A percentile compares a stretch with the other conserved stretches of the same genome.
phyloP scores from a whole-genome alignment of 1,284 basidiomycete species.

The Amylostereum areolatum region DNA sequence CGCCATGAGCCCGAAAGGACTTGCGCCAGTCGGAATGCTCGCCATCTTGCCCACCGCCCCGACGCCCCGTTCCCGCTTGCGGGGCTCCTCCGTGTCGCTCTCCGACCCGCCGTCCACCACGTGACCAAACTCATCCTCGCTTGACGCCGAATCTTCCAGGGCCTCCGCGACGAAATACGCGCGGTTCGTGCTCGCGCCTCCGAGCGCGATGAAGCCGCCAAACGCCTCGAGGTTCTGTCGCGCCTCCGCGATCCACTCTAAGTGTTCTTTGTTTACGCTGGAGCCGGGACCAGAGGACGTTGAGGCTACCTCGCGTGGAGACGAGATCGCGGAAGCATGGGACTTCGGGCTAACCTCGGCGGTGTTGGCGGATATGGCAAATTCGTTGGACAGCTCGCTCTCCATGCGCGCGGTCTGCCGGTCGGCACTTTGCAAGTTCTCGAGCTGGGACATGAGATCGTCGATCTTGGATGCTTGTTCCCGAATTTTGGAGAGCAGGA shows the following conservation, averaged over 20 bases:
- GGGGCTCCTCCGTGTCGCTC: constrained; percentile 9
- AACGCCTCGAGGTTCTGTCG: constrained; percentile 60
- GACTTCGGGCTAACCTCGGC: neutral
- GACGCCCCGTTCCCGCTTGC: constrained; percentile 19
- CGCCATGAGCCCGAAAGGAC: constrained; percentile 69
- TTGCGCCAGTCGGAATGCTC: constrained; percentile 51
- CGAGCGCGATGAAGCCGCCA: constrained; percentile 55
- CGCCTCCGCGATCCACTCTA: constrained; percentile 67
- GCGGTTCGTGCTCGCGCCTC: constrained; percentile 44
- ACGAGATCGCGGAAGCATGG: neutral
- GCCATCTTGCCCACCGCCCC: constrained; percentile 33
- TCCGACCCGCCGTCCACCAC: constrained; percentile 15
- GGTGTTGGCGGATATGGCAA: constrained; percentile 12
- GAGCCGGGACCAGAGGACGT: constrained; percentile 18
- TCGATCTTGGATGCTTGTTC: constrained; percentile 66
- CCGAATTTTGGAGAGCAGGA: constrained; percentile 65
- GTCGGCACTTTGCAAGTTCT: constrained; percentile 5
- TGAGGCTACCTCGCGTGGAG: constrained; percentile 7
- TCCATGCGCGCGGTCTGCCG: constrained; percentile 4
- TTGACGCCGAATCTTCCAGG: constrained; percentile 10
- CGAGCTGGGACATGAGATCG: constrained; percentile 47
- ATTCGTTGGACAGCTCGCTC: constrained; percentile 1
- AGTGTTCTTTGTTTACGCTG: constrained; percentile 35
- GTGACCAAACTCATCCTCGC: constrained; percentile 16
- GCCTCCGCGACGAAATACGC: constrained; percentile 32